Base-by-base conservation (phyloP, 331 rosid species). In the Ulmus americana region DNA sequence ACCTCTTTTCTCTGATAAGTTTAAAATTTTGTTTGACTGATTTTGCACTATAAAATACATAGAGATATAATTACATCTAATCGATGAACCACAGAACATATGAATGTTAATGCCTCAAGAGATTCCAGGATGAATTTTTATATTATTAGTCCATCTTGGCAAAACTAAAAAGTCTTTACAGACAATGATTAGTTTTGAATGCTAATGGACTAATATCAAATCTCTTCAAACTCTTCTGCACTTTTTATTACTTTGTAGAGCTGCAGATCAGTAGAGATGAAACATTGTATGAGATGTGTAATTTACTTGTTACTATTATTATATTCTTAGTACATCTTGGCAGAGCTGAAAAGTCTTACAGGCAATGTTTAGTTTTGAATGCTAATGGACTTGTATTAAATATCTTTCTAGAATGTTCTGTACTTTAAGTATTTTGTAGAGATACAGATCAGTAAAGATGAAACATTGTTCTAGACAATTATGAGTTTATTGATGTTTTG, bases 181-280 rank as follows among this genome's bases (percentile, higher is more conserved):
- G 74, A 58, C 63, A 42, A 60, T 73, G 68, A 56, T 68, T 70
- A 57, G 70, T 55, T 49, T 84, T 49, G 57, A 67, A 76, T 77
- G 70, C 75, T 72, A 63, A 77, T 82, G 80, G 76, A 67, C 78
- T 78, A 48, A 9, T 39, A 63, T 62, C 38, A 42, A 82, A 70
- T 78, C 80, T 76, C 81, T 75, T 71, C 50, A 45, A 14, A 75
- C 85, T 80, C 67, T 83, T 76, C 76, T 77, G 83, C 71, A 68
- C 82, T 72, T 64, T 42, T 28, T 10, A 62, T 18, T 55, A 67
- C 46, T 16, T 13, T 5, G 47, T 78, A 69, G 74, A 73, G 85
- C 47, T 76, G 72, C 79, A 60, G 79, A 72, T 80, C 73, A 73
- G 79, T 42, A 61, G 82, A 79, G 85, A 76, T 76, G 85, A 74